Evolutionary conservation across 208 protist species (phyloP), one percentile per base, ranked within the genome.

Genomic region (Vickermania ingenoplastis): DNA sequence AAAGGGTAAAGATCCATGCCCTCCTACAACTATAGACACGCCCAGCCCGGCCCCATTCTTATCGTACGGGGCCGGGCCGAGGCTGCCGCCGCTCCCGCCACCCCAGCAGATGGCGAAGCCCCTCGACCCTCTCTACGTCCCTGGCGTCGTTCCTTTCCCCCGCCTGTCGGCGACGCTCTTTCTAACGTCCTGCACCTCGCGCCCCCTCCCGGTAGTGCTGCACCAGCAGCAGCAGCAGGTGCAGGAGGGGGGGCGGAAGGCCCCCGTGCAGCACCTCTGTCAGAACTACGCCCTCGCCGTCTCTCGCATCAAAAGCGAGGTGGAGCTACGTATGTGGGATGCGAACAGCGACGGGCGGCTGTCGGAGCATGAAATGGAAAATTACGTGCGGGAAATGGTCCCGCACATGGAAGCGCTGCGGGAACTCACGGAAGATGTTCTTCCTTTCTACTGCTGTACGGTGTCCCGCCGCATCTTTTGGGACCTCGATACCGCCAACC

Each of bases 381-480:
- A 67, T 58, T 97, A 91, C 71, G 81, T 96, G 30, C 64, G 69
- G 1, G 75, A 92, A 53, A 67, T 92, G 5, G 76, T 89, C 11
- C 78, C 88, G 0, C 73, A 77, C 24, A 83, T 94, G 0, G 80
- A 70, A 31, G 88, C 80, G 27, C 65, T 97, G 53, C 62, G 65
- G n/a, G 59, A 67, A 2, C 56, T 91, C 31, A 49, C 62, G 1
- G 75, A 83, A 26, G 71, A 83, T 26, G 65, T 94, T 22, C 52
- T 89, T 21, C 83, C 81, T 3, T 94, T 95, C 61, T 97, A 97
- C 74, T 86, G 87, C 62, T 95, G 83, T 65, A 82, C 92, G 11
- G 89, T 78, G 53, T 91, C 83, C 57, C 76, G 92, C 29, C 89
- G 91, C 17, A 81, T 97, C 31, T 87, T 93, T 57, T 97, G 90